Evolutionary conservation across 768 basidiomycete genomes (phyloP).

Genomic region (Zangia roseola): DNA sequence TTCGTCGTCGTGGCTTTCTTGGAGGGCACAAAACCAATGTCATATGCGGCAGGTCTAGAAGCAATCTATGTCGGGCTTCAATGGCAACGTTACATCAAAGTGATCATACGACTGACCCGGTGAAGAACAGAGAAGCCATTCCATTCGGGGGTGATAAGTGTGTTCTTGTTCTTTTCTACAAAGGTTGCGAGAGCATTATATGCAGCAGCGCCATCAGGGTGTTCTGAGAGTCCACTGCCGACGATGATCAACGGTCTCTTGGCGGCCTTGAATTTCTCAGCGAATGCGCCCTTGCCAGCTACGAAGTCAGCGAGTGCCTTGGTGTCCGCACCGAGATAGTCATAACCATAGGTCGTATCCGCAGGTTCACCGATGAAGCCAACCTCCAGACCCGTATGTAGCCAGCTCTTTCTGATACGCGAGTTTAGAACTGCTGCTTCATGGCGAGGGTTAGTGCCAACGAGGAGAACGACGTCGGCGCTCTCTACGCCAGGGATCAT

Average conservation of each 20-base stretch:
- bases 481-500: conserved; percentile 88
- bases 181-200: conserved; percentile 78
- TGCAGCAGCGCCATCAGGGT: conserved; percentile 76
- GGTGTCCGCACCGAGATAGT: conserved; percentile 77
- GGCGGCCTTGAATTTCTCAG: conserved; percentile 82
- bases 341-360: conserved; percentile 91
- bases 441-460: conserved; percentile 96
- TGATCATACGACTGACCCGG: conserved; percentile 51
- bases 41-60: conserved; percentile 92
- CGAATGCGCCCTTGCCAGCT: conserved; percentile 76
- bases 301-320: conserved; percentile 77
- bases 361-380: conserved; percentile 89
- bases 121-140: conserved; percentile 93
- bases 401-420: conserved; percentile 92
- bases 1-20: conserved; percentile 68
- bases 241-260: conserved; percentile 93
- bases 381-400: conserved; percentile 83
- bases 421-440: conserved; percentile 98
- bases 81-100: not conserved
- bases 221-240: conserved; percentile 84
- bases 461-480: conserved; percentile 89
- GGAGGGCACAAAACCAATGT: conserved; percentile 90
- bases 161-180: conserved; percentile 73
- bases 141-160: conserved; percentile 86
- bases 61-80: conserved; percentile 54